Percentiles rank a stretch among this genome's conserved stretches.
phyloP scores from a whole-genome alignment of 164 flowering plant genomes.

The Tetracentron sinense region DNA sequence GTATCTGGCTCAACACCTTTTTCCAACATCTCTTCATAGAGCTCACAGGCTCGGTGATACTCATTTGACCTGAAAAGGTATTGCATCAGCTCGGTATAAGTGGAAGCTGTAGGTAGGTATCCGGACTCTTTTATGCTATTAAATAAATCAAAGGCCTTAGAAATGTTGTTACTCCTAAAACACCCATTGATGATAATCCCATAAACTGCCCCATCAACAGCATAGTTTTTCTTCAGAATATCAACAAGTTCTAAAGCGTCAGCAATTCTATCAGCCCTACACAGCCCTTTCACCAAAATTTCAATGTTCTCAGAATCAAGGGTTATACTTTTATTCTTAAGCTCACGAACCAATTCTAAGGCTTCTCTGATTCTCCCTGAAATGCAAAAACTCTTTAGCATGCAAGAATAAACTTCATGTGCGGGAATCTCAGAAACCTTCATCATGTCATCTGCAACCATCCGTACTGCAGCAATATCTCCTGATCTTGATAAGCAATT shows the following conservation, averaged over 20 bases:
- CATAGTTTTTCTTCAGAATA: conserved; percentile 48
- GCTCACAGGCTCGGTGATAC: conserved; percentile 50
- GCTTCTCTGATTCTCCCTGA: conserved; percentile 66
- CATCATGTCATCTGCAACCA: conserved; percentile 66
- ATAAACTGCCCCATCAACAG: conserved; percentile 42
- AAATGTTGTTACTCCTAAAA: conserved; percentile 47
- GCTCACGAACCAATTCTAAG: conserved; percentile 54
- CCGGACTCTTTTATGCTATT: conserved; percentile 47
- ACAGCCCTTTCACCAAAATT: conserved; percentile 66
- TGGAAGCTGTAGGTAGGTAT: conserved; percentile 32
- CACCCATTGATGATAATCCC: conserved; percentile 50
- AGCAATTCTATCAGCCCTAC: conserved; percentile 47
- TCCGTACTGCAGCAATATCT: conserved; percentile 36
- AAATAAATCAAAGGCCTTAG: conserved; percentile 54
- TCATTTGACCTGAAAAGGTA: conserved; percentile 45
- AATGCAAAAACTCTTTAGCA: conserved; percentile 63
- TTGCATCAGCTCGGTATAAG: conserved; percentile 72
- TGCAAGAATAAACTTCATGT: conserved; percentile 30
- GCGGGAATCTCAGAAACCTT: conserved; percentile 42
- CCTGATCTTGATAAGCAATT: conserved; percentile 53
- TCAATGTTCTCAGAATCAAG: conserved; percentile 36
- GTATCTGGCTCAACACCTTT: conserved; percentile 52
- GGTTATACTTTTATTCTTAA: conserved; percentile 35
- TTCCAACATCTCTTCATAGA: conserved; percentile 62
- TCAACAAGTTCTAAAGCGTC: conserved; percentile 77